Base-by-base conservation (phyloP, 2,329 filamentous ascomycete species). In the Colletotrichum camelliae region DNA sequence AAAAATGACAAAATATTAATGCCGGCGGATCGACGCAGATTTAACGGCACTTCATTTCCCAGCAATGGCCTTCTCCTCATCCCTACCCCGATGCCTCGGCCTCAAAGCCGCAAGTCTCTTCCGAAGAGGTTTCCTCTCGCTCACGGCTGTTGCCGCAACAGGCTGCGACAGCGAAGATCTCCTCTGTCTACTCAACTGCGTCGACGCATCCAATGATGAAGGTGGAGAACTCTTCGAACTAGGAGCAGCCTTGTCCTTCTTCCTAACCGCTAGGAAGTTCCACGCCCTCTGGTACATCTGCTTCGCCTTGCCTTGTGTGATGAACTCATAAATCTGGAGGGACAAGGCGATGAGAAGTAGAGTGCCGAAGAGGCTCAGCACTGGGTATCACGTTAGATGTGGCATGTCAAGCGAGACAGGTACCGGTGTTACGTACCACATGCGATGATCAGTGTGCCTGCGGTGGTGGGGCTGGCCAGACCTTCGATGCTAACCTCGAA, bases 401-500 rank as follows among this genome's bases (percentile, higher is more conserved):
- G 6, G 7, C 4, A 9, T 27, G 2, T 12, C 2, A 7, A 4
- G 21, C 7, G 8, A 7, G 4, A 16, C 2, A 4, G 8, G 7
- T 9, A 31, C 16, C 6, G 1, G 10, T 29, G 10, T 24, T 33
- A 67, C 72, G 8, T 57, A 78, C 77, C 64, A 15, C 77, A 77
- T 55, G 75, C 57, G 6, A 77, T 55, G 5, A 71, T 58, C 2
- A 75, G 35, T 1, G 64, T 75, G 2, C 75, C 75, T 5, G 64
- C 68, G 0, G 37, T 76, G 4, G 68, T 67, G 1, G 77, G 77
- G 10, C 55, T 57, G 1, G 69, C 52, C 0, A 78, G 31, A 0
- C 77, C 77, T 4, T 70, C 66, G 4, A 78, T 70, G 13, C 69
- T 58, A 13, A 78, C 73, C 5, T 77, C 66, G 10, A 78, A 77